Evolutionary conservation across 306 rosid genomes (phyloP).

Genomic region (Mimosa bimucronata): DNA sequence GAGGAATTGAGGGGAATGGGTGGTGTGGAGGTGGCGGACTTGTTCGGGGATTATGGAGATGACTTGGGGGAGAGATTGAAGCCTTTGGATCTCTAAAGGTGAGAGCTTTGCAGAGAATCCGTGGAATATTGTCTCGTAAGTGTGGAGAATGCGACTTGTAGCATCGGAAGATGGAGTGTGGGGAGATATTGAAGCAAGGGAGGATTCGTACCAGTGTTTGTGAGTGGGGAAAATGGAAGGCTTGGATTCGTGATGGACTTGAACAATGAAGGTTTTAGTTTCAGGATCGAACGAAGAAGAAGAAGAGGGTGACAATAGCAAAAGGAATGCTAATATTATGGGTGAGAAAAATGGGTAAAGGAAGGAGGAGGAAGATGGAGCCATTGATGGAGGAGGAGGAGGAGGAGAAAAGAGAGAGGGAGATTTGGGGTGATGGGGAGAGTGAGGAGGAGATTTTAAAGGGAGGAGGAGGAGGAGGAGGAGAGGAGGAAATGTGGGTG

Average conservation of each 20-base stretch:
- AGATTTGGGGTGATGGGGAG: not conserved
- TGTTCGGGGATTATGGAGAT: constrained; percentile 70
- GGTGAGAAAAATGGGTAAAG: constrained; percentile 7
- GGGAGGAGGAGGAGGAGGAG: too few species aligned
- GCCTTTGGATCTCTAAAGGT: constrained; percentile 44
- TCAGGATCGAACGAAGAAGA: constrained; percentile 27
- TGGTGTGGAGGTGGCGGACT: constrained; percentile 68
- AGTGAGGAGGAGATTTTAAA: constrained; percentile 41
- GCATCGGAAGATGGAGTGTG: not conserved
- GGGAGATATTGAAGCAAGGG: constrained; percentile 48
- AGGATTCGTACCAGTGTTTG: constrained; percentile 72
- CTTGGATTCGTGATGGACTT: constrained; percentile 60
- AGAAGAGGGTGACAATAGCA: not conserved
- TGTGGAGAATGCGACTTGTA: constrained; percentile 49
- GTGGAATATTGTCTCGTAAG: constrained; percentile 62
- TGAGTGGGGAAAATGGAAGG: constrained; percentile 83
- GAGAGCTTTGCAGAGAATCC: constrained; percentile 87
- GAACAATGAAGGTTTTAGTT: constrained; percentile 64
- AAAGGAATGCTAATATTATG: not conserved
- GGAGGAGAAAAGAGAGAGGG: not conserved
- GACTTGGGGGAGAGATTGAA: constrained; percentile 57
- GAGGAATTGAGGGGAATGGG: constrained; percentile 83
- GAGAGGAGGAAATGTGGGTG: constrained; percentile 17
- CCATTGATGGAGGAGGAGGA: constrained; percentile 42
- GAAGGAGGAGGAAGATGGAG: constrained; percentile 21